Evolutionary conservation across 2,329 filamentous ascomycete genomes (phyloP).

Genomic region (Fusarium foetens): DNA sequence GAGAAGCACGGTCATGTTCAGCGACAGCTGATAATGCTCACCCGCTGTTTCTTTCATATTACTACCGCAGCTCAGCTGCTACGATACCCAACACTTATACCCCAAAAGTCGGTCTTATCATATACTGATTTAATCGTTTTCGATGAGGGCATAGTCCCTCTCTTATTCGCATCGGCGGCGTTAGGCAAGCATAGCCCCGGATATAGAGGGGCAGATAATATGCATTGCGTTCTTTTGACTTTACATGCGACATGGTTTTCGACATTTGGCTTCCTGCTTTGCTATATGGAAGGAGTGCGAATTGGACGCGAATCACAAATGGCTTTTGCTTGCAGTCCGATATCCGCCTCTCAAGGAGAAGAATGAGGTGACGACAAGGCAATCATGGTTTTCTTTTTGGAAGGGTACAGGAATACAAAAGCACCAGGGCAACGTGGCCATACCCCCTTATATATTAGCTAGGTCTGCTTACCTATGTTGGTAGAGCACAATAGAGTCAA

Average conservation of each 20-base stretch:
- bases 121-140: slow-evolving; percentile 13
- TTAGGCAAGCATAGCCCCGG: slow-evolving; percentile 26
- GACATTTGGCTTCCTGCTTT: slow-evolving; percentile 11
- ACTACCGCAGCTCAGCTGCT: slow-evolving; percentile 32
- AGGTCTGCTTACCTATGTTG: slow-evolving; percentile 4
- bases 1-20: slow-evolving; percentile 1
- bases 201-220: slow-evolving; percentile 8
- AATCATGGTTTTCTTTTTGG: slow-evolving; percentile 5
- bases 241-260: neutral
- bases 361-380: slow-evolving; percentile 1
- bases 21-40: slow-evolving; percentile 4
- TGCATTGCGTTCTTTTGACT: slow-evolving; percentile 16
- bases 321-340: neutral
- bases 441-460: slow-evolving; percentile 11
- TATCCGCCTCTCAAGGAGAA: neutral
- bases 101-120: slow-evolving; percentile 1
- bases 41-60: slow-evolving; percentile 5
- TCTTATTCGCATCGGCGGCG: slow-evolving; percentile 33
- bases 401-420: slow-evolving; percentile 4
- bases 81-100: slow-evolving; percentile 38
- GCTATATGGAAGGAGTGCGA: neutral
- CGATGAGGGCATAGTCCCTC: slow-evolving; percentile 11
- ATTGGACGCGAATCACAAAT: neutral
- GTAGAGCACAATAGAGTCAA: slow-evolving; percentile 10
- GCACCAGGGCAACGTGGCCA: neutral